Evolutionary conservation across 148 eudicot genomes (phyloP).

Genomic region (Rhododendron mucronatum): DNA sequence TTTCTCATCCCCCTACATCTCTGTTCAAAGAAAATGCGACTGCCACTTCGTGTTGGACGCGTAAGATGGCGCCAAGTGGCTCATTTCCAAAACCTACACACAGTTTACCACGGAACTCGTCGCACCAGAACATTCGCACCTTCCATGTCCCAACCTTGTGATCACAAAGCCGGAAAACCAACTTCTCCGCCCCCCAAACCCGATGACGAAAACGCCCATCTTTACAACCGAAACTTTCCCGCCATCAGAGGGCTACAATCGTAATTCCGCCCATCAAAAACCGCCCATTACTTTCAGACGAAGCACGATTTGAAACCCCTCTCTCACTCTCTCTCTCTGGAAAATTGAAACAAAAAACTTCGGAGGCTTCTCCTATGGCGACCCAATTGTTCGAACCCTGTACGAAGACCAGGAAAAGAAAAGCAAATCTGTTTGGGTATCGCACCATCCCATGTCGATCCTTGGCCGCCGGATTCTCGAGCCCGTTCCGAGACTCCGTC

Average conservation of each 20-base stretch:
- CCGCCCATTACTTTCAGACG: background rate
- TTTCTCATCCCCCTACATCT: background rate
- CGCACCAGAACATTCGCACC: background rate
- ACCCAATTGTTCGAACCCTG: constrained; percentile 27
- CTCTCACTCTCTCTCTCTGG: background rate
- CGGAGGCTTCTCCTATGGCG: constrained; percentile 25
- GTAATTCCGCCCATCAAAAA: background rate
- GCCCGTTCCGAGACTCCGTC: constrained; percentile 56
- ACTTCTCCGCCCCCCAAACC: background rate
- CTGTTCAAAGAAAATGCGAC: background rate
- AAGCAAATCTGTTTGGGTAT: constrained; percentile 31
- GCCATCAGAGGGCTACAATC: background rate
- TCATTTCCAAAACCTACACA: background rate
- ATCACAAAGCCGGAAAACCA: background rate
- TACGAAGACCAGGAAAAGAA: constrained; percentile 27
- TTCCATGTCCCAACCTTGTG: background rate
- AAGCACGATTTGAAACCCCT: constrained; percentile 1
- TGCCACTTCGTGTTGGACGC: background rate
- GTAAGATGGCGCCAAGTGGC: background rate
- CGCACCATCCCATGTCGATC: constrained; percentile 32
- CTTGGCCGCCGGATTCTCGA: constrained; percentile 12
- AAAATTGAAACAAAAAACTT: background rate
- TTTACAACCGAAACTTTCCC: background rate
- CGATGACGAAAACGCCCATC: background rate
- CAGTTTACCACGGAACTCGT: background rate